Evolutionary conservation across 2,329 filamentous ascomycete species (phyloP).

Genomic region (Arthrobotrys conoides): DNA sequence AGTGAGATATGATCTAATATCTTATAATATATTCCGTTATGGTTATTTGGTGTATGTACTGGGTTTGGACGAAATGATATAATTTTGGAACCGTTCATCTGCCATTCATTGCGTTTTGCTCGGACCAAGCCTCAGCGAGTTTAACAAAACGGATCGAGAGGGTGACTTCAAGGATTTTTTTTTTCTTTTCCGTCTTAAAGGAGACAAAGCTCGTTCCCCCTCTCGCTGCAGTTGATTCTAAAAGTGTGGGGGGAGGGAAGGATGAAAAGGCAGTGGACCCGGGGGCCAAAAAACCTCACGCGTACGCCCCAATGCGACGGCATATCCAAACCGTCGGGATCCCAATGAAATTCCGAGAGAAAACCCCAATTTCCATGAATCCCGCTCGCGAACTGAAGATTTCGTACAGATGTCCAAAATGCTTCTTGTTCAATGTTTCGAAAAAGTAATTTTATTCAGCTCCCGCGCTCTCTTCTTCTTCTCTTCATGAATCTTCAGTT

Average conservation of each 20-base stretch:
- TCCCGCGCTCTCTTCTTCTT: constrained; percentile 31
- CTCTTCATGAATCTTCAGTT: background rate
- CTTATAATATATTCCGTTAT: background rate
- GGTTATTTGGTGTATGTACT: background rate
- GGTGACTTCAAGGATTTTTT: constrained; percentile 23
- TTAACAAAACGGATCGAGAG: background rate
- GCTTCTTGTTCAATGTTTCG: no score
- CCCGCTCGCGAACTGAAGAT: constrained; percentile 21
- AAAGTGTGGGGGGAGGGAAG: constrained; percentile 19
- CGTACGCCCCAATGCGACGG: constrained; percentile 38
- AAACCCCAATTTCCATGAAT: constrained; percentile 2
- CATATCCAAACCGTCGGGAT: constrained; percentile 50
- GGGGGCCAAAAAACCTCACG: constrained; percentile 38
- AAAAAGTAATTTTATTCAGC: constrained; percentile 7
- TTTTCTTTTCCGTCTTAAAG: no score
- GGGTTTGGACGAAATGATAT: constrained; percentile 19
- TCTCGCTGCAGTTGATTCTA: constrained; percentile 5
- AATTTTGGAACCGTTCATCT: constrained; percentile 24
- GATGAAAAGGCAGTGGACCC: background rate
- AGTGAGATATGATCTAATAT: background rate
- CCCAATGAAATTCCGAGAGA: constrained; percentile 15
- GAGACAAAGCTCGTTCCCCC: constrained; percentile 29
- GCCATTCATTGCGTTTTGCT: constrained; percentile 18
- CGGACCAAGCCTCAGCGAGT: constrained; percentile 13
- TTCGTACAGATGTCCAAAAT: constrained; percentile 17